Evolutionary conservation across 2,329 filamentous ascomycete species (phyloP).

Genomic region (Fusarium fracticaudum): DNA sequence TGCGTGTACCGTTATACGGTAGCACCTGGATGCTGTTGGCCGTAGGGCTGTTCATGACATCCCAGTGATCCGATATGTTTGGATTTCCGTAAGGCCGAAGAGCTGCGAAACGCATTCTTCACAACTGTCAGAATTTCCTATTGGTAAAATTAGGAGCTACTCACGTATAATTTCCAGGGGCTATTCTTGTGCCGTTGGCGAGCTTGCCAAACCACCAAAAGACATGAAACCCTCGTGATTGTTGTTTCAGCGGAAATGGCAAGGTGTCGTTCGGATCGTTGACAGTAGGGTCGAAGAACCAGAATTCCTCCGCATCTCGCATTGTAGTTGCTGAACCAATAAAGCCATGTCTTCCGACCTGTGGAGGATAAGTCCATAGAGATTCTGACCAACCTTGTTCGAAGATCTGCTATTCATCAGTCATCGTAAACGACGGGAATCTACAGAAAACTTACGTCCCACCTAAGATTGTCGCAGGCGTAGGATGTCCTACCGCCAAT

Average conservation of each 20-base stretch:
- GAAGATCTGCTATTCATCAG: constrained; percentile 48
- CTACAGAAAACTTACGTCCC: constrained; percentile 46
- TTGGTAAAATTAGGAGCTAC: not conserved
- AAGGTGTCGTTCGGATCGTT: constrained; percentile 52
- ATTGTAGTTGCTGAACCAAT: constrained; percentile 55
- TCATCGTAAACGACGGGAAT: not conserved
- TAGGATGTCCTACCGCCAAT: constrained; percentile 45
- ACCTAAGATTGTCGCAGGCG: constrained; percentile 48
- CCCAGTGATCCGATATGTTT: constrained; percentile 53
- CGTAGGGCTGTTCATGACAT: constrained; percentile 48
- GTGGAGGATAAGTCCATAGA: constrained; percentile 55
- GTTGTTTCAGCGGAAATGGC: constrained; percentile 49
- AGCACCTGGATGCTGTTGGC: constrained; percentile 49
- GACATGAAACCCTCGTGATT: constrained; percentile 46
- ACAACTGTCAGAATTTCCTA: constrained; percentile 8
- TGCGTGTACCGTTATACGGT: constrained; percentile 44
- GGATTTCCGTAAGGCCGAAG: constrained; percentile 55
- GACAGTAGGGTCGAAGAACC: constrained; percentile 48
- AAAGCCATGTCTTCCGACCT: constrained; percentile 50
- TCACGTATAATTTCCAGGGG: constrained; percentile 54
- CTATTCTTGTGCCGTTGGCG: constrained; percentile 53
- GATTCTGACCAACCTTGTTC: constrained; percentile 50
- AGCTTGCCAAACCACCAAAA: constrained; percentile 57
- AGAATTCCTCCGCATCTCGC: constrained; percentile 45
- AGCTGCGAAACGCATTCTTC: constrained; percentile 54